Evolutionary conservation across 1,139 yeast species (phyloP), one percentile per base, ranked within the genome.

Genomic region (Yamadazyma triangularis): DNA sequence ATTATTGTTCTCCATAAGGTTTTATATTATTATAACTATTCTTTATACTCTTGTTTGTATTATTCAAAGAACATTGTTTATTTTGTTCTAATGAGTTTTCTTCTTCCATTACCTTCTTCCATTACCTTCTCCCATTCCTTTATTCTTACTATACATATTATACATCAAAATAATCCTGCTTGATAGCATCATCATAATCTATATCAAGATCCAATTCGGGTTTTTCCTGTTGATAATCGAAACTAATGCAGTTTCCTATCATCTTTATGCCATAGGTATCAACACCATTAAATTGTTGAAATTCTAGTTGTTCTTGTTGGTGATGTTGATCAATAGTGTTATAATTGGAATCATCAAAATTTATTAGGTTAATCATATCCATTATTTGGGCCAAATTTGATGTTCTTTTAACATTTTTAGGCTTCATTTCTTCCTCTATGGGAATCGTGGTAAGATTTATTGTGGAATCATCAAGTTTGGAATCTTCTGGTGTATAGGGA

Each of bases 281-380:
- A 8, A 16, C 13, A 2, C 20, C 7, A 24, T 41, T 41, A 20
- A 39, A 39, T 8, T 19, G n/a, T 2, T 4, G 16, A 4, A 28
- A 12, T 5, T 23, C 16, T 15, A 16, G 18, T 10, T 4, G 10
- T 18, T 28, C 30, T 7, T 8, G 12, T 8, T 21, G 6, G 8
- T 11, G 8, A 6, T 8, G 8, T 8, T 8, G 12, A 24, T 24
- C n/a, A 6, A 8, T 12, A 8, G 12, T 24, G 11, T 6, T 6
- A 24, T 24, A 24, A 13, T 21, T 10, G 18, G 28, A 20, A 9
- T 28, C 33, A 8, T 31, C 34, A 22, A 23, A 29, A 23, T 39
- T 38, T 23, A 43, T 43, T 11, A 41, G 38, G 25, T 36, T 35
- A 8, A 40, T 32, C 30, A 43, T 41, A 15, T 43, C 47, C 33